Base-by-base conservation (phyloP, 176 grass and related monocot species). In the Carex littledalei region DNA sequence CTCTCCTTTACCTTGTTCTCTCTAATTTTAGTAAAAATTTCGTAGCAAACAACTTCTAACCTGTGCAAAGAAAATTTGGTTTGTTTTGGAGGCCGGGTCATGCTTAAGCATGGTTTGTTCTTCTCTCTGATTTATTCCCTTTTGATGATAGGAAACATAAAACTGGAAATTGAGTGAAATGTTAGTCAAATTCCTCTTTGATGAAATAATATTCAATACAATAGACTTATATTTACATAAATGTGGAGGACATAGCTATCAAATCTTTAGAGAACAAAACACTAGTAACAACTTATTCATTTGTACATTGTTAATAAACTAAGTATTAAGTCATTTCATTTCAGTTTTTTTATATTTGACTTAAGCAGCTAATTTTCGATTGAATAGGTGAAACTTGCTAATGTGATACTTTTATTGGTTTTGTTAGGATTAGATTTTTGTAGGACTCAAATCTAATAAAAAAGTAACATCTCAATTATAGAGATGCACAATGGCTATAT, bases 41-140 rank as follows among this genome's bases (percentile, higher is more conserved):
- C 26, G 26, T 26, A 26, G 26, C 26, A 26, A 26, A 26, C 26
- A 26, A 26, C 26, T 26, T 26, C 26, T 26, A 26, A 26, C 26
- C 26, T 26, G 26, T 26, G 26, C 26, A 26, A 26, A 26, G 26
- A 26, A 26, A 26, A 26, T 26, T 26, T 26, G 0, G 26, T 26
- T 26, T 26, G 26, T 26, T 26, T 26, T 26, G 26, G 26, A 26
- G 26, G 26, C 0, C 26, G 26, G 26, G 26, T 26, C 26, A n/a
- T n/a, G n/a, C n/a, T n/a, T n/a, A 26, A 26, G 26, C 26, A 26
- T 26, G 0, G 26, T 26, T 26, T 26, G 26, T 26, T 26, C 26
- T 83, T 66, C 59, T 83, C 80, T 83, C 63, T 83, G 39, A 65
- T 83, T 83, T 67, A 29, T 83, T 50, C 37, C 80, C 16, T 83